These are phyloP conservation scores for Erysimum pusillum DNA, from an alignment of 441 rosid genomes.

Conservation along the genomic window DNA sequence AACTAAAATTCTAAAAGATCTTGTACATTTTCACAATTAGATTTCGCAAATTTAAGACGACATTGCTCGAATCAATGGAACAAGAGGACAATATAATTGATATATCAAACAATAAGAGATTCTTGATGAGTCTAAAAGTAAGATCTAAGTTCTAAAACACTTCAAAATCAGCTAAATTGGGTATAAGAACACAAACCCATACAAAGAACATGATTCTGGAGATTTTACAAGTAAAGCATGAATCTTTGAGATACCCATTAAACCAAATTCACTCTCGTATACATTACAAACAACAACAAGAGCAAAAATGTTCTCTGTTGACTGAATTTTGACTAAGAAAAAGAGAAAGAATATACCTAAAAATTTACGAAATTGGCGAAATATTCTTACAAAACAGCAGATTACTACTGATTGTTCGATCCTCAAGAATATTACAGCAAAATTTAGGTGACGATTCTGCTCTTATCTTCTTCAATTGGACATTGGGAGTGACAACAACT, in stretches of 20 bases:
- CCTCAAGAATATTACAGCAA: background rate
- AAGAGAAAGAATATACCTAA: background rate
- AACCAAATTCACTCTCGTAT: background rate
- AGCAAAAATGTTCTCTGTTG: background rate
- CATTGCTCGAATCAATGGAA: constrained; percentile 13
- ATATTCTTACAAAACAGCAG: background rate
- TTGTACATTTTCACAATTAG: background rate
- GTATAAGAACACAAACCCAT: constrained; percentile 11
- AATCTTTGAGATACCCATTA: constrained; percentile 6
- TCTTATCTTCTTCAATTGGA: background rate
- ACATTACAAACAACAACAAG: constrained; percentile 16
- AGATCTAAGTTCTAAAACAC: constrained; percentile 49
- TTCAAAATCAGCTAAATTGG: constrained; percentile 1
- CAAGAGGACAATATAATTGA: background rate
- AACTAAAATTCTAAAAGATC: constrained; percentile 13
- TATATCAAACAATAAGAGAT: background rate
- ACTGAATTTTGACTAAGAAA: background rate
- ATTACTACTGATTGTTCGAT: background rate
- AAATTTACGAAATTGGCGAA: background rate
- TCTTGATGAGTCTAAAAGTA: constrained; percentile 14
- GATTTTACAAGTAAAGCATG: background rate
- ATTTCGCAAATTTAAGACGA: constrained; percentile 6
- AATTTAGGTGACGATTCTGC: background rate
- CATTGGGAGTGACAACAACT: background rate
- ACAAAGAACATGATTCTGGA: background rate